A percentile compares a stretch with the other conserved stretches of the same genome.
Conservation (phyloP, 345 rosid genomes). For the Dimocarpus longan region DNA sequence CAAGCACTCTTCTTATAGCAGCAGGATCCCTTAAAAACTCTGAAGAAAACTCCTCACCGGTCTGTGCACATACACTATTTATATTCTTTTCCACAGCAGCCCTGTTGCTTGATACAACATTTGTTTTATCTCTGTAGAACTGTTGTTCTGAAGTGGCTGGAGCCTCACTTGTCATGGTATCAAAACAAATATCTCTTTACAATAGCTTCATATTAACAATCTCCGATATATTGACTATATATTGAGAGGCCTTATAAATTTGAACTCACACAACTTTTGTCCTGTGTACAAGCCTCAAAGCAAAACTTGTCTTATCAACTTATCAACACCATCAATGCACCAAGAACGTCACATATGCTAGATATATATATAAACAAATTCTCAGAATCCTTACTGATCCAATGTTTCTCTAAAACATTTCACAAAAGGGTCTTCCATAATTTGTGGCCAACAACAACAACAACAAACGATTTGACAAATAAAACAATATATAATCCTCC, state of each 20-base stretch:
- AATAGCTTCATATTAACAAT: conserved; percentile 12
- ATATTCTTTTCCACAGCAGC: conserved; percentile 29
- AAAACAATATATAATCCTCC: neutral
- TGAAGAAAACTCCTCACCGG: conserved; percentile 82
- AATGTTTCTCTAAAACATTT: neutral
- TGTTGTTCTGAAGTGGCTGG: conserved; percentile 44
- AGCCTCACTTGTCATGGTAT: conserved; percentile 53
- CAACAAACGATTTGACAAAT: conserved; percentile 4
- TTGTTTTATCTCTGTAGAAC: conserved; percentile 34
- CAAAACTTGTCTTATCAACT: neutral
- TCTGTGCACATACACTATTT: conserved; percentile 52
- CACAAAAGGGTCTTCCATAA: neutral
- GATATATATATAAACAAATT: neutral
- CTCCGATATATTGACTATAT: neutral
- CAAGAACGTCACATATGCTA: neutral
- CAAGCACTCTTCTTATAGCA: conserved; percentile 38
- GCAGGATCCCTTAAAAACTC: conserved; percentile 60
- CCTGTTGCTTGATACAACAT: conserved; percentile 2
- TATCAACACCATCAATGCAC: conserved; percentile 10
- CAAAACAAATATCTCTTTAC: conserved; percentile 6
- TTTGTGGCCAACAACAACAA: neutral
- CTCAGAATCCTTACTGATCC: neutral
- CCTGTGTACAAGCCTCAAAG: neutral
- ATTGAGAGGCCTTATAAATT: conserved; percentile 7
- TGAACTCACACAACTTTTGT: conserved; percentile 2